These are phyloP conservation scores for Chalaropsis ovoidea DNA, from an alignment of 2,329 filamentous ascomycete genomes.

Conservation along the genomic window DNA sequence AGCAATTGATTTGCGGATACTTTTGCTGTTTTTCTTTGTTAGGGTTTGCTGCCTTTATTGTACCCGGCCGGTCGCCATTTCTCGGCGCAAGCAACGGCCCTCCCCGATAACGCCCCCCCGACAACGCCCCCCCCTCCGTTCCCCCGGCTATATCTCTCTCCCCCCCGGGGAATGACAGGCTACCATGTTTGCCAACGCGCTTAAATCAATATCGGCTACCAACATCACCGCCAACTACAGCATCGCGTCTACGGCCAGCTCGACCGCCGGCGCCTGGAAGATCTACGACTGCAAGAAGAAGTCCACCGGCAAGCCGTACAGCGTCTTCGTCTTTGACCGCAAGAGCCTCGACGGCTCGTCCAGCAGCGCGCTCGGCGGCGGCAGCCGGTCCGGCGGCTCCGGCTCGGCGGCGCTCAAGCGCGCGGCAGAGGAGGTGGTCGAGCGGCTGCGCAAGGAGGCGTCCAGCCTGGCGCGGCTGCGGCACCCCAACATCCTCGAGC, in stretches of 20 bases:
- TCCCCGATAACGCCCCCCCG: neutral
- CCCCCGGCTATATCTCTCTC: neutral
- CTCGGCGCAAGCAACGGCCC: conserved; percentile 4
- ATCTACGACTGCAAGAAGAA: conserved; percentile 98
- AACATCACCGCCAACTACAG: conserved; percentile 92
- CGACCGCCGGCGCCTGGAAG: conserved; percentile 85
- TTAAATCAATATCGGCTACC: conserved; percentile 82
- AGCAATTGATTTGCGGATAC: conserved; percentile 6
- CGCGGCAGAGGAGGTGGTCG: conserved; percentile 78
- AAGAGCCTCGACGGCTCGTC: conserved; percentile 62
- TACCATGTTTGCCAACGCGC: conserved; percentile 81
- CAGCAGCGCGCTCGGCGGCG: conserved; percentile 34
- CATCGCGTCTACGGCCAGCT: conserved; percentile 63
- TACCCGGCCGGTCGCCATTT: neutral
- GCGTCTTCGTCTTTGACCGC: conserved; percentile 88
- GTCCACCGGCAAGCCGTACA: conserved; percentile 76
- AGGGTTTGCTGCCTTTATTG: neutral
- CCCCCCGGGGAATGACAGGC: neutral
- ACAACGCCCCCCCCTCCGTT: neutral
- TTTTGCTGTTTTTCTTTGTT: neutral
- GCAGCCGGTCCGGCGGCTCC: conserved; percentile 34
- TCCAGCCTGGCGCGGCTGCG: conserved; percentile 77
- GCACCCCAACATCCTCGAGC: conserved; percentile 83
- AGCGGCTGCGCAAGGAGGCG: conserved; percentile 83
- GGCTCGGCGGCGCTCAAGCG: conserved; percentile 61